Percentiles rank a stretch among this genome's conserved stretches.
These are phyloP conservation scores for Penicillium crustosum DNA, from an alignment of 2,329 filamentous ascomycete genomes.

Conservation along the genomic window DNA sequence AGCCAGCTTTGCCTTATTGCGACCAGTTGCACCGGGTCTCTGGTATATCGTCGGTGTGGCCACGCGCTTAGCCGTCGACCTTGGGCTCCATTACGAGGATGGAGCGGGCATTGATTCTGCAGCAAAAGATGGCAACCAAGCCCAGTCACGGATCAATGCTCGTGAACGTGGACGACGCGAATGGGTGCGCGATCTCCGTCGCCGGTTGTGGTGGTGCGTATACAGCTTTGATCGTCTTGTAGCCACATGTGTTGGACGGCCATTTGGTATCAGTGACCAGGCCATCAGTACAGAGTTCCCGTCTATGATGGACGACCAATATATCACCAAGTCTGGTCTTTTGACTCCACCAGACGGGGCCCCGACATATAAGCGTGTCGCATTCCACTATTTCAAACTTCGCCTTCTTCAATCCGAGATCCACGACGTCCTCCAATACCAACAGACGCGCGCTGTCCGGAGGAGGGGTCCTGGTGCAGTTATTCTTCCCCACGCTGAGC, in stretches of 20 bases:
- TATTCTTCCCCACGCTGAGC: slow-evolving; percentile 71
- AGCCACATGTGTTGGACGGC: slow-evolving; percentile 87
- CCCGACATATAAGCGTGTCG: slow-evolving; percentile 85
- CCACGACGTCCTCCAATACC: slow-evolving; percentile 86
- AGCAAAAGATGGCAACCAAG: slow-evolving; percentile 37
- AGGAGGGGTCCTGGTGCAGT: slow-evolving; percentile 63
- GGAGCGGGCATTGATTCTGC: slow-evolving; percentile 63
- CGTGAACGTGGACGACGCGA: slow-evolving; percentile 68
- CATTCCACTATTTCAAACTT: slow-evolving; percentile 88
- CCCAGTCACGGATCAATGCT: slow-evolving; percentile 45
- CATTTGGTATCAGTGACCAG: slow-evolving; percentile 93
- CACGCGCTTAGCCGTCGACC: slow-evolving; percentile 82
- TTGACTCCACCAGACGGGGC: slow-evolving; percentile 59
- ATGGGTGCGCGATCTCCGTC: slow-evolving; percentile 81
- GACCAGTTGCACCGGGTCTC: slow-evolving; percentile 86
- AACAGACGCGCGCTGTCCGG: slow-evolving; percentile 79
- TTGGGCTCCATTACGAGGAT: slow-evolving; percentile 91
- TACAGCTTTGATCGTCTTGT: slow-evolving; percentile 95
- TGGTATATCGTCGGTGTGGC: slow-evolving; percentile 98
- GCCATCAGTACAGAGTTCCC: slow-evolving; percentile 95
- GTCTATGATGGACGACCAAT: slow-evolving; percentile 80
- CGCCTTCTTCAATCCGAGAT: slow-evolving; percentile 91
- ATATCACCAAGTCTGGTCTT: slow-evolving; percentile 79
- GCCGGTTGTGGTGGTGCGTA: slow-evolving; percentile 94
- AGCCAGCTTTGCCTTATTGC: slow-evolving; percentile 84